Conservation (phyloP, 768 basidiomycete genomes). For the Tricholoma flavovirens region DNA sequence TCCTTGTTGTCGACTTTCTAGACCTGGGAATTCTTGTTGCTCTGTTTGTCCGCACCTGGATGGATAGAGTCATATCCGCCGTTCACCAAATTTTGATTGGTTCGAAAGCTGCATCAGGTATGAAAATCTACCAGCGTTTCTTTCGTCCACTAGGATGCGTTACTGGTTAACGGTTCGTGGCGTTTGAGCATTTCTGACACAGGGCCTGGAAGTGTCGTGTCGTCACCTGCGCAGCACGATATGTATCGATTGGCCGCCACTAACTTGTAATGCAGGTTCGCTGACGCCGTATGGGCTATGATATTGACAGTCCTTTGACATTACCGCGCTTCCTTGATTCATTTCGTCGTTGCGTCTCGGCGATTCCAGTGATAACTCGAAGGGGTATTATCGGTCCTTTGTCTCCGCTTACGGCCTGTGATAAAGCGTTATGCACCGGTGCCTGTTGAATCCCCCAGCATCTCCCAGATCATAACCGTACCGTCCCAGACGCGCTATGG, state of each 20-base stretch:
- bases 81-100: not conserved
- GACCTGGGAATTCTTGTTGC: not conserved
- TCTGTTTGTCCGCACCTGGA: not conserved
- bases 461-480: not conserved
- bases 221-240: too few relatives aligned
- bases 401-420: not conserved
- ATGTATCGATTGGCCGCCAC: too few relatives aligned
- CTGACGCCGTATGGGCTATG: too few relatives aligned
- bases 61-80: not conserved
- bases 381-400: too few relatives aligned
- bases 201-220: not conserved
- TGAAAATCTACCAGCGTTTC: not conserved
- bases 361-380: too few relatives aligned
- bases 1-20: not conserved
- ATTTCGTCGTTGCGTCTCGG: too few relatives aligned
- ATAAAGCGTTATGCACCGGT: not conserved
- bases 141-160: not conserved
- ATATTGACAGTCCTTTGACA: too few relatives aligned
- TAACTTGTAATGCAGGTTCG: too few relatives aligned
- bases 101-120: not conserved
- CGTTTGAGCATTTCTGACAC: too few relatives aligned
- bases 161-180: too few relatives aligned
- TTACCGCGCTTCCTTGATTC: too few relatives aligned
- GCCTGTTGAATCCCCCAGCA: not conserved
- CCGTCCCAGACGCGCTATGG: not conserved